Base-by-base conservation (phyloP, 2,329 filamentous ascomycete genomes). In the Sporothrix euskadiensis region DNA sequence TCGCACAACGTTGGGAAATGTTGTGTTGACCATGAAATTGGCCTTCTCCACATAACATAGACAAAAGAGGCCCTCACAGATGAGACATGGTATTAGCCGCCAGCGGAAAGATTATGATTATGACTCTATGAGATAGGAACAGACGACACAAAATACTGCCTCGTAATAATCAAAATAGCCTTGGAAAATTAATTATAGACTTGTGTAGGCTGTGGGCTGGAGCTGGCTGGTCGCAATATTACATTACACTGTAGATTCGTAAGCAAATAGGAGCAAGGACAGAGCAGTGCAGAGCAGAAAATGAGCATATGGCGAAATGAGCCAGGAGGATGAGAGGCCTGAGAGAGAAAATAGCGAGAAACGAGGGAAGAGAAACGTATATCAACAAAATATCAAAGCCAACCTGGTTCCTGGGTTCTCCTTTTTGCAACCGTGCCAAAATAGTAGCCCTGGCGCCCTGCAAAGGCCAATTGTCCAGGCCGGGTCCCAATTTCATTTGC, bases 71-170 rank as follows among this genome's bases (percentile, higher is more conserved):
- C 32, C 22, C 66, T 41, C 66, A 69, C 32, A 32, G 5, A 70
- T 10, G 32, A 70, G 68, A 70, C 68, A 56, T 39, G 66, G 22
- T 57, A 57, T 57, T 59, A 70, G 52, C 68, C 68, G 68, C 68
- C 68, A 57, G 52, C 68, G 44, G 41, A 35, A 26, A 30, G n/a
- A 47, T 47, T 26, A 26, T 47, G 39, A 47, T 65, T 47, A 16
- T 47, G 61, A 65, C n/a, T 26, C 26, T 26, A 26, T 26, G 26
- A 26, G 26, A 44, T 57, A 26, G 66, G 66, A 49, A 41, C 9
- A 56, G 26, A 26, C 65, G 16, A 35, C 26, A 52, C 65, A 52
- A 49, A 12, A 30, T 49, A 68, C 26, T 26, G 26, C 65, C 44
- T 68, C 30, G 30, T 54, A 22, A 56, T 35, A 69, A 56, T 47